Base-by-base conservation (phyloP, 306 rosid genomes). In the Cicer judaicum region DNA sequence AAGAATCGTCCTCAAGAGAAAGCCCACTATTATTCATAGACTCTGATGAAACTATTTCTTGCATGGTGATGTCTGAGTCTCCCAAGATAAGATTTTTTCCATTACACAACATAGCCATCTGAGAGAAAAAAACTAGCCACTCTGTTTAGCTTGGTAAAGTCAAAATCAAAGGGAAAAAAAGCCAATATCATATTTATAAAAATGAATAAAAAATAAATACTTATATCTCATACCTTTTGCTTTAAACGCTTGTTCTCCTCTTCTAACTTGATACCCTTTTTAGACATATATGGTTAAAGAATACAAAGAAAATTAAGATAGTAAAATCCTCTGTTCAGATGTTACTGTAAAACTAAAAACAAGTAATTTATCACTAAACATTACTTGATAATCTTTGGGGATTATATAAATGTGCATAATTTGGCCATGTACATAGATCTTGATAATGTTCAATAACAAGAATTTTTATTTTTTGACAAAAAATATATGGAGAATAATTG, bases 1-100 rank as follows among this genome's bases (percentile, higher is more conserved):
- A 81, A n/a, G 81, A 64, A 64, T 81, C 75, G 64, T 70, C 78
- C n/a, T 76, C 81, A 56, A 81, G 34, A 70, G 77, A 72, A 54
- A 61, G 69, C 7, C 74, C 74, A 76, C 68, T 81, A 21, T 53
- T 75, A 48, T 57, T 55, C 70, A 70, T 64, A 5, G 84, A 56
- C 9, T 76, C 70, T 2, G 81, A 55, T 70, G 84, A 80, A 6
- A 64, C 52, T 39, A 21, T 68, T 70, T 78, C 82, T 1, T 44
- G 74, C 13, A 18, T 13, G 55, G 49, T 70, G 66, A 21, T 55
- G 55, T 70, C 78, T 1, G 55, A 75, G 36, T 76, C 68, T 57
- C 53, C 29, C 14, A 42, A 6, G 24, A 64, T 8, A 56, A 40
- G 13, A 29, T 5, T 49, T 70, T 40, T 76, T 21, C 64, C 78